Evolutionary conservation across 2,329 filamentous ascomycete genomes (phyloP).

Genomic region (Diaporthe australafricana): DNA sequence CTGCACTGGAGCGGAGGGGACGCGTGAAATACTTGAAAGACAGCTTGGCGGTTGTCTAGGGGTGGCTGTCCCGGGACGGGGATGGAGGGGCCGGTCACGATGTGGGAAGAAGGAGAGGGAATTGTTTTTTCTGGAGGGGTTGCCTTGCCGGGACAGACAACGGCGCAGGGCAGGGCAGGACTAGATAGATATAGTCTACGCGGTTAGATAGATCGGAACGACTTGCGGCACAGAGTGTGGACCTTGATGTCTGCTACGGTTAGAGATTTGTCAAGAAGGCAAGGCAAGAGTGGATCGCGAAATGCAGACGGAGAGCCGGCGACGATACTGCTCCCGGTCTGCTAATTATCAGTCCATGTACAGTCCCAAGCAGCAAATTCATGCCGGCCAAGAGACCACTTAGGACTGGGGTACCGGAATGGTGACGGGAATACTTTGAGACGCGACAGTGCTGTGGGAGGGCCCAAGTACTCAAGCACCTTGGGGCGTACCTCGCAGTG

Average conservation of each 20-base stretch:
- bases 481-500: not conserved
- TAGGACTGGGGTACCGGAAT: not conserved
- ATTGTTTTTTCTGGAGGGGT: not conserved
- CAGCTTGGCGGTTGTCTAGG: conserved; percentile 77
- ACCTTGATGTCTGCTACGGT: not conserved
- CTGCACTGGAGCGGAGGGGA: conserved; percentile 79
- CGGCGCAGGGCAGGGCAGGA: not conserved
- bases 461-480: not conserved
- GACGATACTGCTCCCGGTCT: not conserved
- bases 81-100: not conserved
- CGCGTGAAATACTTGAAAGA: conserved; percentile 86
- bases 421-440: not conserved
- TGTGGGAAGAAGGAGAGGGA: not conserved
- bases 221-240: not conserved
- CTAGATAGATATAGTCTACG: conserved; percentile 1
- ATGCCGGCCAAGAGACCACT: not conserved
- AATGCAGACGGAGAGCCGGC: not conserved
- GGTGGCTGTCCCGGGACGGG: not conserved
- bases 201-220: not conserved
- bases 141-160: not conserved
- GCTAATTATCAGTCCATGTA: too few species aligned
- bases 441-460: not conserved
- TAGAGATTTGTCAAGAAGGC: conserved; percentile 23
- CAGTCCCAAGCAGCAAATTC: not conserved
- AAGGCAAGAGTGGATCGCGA: conserved; percentile 21